Percentiles rank a stretch among this genome's conserved stretches.
These are phyloP conservation scores for Antitrichia curtipendula DNA, from an alignment of 225 moss, liverwort and hornwort genomes.

Conservation along the genomic window DNA sequence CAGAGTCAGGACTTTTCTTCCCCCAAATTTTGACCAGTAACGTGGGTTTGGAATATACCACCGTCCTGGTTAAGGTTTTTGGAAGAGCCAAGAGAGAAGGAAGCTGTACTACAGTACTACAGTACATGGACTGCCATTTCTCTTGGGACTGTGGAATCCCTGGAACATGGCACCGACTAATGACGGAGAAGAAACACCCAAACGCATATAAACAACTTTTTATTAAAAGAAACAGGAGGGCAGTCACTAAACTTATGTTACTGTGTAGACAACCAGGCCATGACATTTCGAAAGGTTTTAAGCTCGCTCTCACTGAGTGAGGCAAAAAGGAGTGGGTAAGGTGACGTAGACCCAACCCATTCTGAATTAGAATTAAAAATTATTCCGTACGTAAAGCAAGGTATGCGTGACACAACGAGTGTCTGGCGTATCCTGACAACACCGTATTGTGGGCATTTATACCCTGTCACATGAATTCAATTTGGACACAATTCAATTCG, in stretches of 20 bases:
- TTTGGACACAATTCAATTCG: background rate
- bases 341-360: background rate
- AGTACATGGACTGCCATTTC: background rate
- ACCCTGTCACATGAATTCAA: too few relatives aligned
- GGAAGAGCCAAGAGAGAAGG: too few relatives aligned
- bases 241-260: background rate
- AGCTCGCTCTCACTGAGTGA: background rate
- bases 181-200: too few relatives aligned
- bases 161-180: background rate
- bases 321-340: background rate
- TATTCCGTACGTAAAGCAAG: background rate
- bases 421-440: background rate
- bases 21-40: background rate
- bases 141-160: background rate
- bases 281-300: background rate
- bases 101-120: too few relatives aligned
- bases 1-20: background rate
- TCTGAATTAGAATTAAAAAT: too few relatives aligned
- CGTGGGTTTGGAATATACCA: background rate
- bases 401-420: background rate
- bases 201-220: background rate
- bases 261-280: background rate
- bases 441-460: background rate
- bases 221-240: background rate
- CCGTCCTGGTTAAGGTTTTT: background rate